These are phyloP conservation scores for Aureobasidium sp. DNA, from an alignment of 2,329 filamentous ascomycete species.

Conservation along the genomic window DNA sequence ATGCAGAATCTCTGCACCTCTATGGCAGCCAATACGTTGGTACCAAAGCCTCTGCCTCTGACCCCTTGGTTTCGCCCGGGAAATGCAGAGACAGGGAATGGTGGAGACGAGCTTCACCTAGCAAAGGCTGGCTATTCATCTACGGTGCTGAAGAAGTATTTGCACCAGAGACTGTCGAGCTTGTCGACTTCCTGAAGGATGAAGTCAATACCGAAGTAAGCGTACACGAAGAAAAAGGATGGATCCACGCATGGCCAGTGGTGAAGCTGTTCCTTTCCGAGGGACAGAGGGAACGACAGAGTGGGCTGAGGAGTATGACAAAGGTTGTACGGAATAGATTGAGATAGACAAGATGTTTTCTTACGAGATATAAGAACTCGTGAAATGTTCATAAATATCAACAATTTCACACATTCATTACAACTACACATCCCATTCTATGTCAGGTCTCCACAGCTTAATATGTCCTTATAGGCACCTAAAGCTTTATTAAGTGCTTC, in stretches of 20 bases:
- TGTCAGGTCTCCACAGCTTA: background rate
- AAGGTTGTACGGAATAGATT: conserved; percentile 25
- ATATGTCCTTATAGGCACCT: background rate
- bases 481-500: background rate
- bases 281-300: conserved; percentile 36
- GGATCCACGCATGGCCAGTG: conserved; percentile 77
- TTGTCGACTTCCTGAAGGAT: conserved; percentile 47
- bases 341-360: no score
- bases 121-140: conserved; percentile 57
- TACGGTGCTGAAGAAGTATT: conserved; percentile 75
- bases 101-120: conserved; percentile 60
- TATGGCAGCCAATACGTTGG: conserved; percentile 65
- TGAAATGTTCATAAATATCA: background rate
- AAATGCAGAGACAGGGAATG: conserved; percentile 54
- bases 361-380: no score
- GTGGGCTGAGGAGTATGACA: conserved; percentile 39
- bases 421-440: background rate
- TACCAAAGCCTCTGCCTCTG: conserved; percentile 37
- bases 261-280: conserved; percentile 50
- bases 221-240: conserved; percentile 52
- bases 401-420: background rate
- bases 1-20: conserved; percentile 53
- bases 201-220: conserved; percentile 46
- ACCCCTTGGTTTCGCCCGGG: conserved; percentile 61
- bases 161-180: conserved; percentile 55